Percentiles rank a stretch among this genome's conserved stretches.
Evolutionary conservation across 2,329 filamentous ascomycete genomes (phyloP).

Genomic region (Aspergillus sergii): DNA sequence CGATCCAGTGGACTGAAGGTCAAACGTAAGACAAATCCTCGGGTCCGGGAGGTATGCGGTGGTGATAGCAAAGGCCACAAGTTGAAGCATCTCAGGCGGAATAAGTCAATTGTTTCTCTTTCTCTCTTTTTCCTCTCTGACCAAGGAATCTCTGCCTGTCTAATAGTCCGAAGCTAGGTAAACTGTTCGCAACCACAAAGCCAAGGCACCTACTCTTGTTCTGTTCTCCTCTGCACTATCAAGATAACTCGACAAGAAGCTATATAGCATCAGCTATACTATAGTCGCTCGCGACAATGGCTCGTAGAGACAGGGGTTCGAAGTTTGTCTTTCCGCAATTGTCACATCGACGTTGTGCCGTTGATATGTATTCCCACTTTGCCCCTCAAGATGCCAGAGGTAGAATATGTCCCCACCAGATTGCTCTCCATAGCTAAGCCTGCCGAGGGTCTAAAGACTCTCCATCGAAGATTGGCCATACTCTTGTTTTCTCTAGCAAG

Average conservation of each 20-base stretch:
- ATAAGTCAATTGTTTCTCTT: constrained; percentile 41
- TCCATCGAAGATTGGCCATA: constrained; percentile 13
- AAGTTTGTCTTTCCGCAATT: constrained; percentile 29
- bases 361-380: constrained; percentile 20
- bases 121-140: constrained; percentile 36
- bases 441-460: constrained; percentile 13
- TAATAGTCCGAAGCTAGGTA: constrained; percentile 74
- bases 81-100: constrained; percentile 38
- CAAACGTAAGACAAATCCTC: constrained; percentile 17
- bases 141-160: constrained; percentile 56
- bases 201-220: constrained; percentile 51
- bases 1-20: constrained; percentile 27
- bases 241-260: constrained; percentile 70
- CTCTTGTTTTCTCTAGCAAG: constrained; percentile 16
- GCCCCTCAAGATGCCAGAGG: constrained; percentile 14
- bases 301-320: constrained; percentile 32
- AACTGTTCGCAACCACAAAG: constrained; percentile 49
- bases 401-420: constrained; percentile 11
- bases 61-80: constrained; percentile 26
- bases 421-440: constrained; percentile 13
- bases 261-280: constrained; percentile 60
- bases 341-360: constrained; percentile 23
- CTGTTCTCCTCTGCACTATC: constrained; percentile 64
- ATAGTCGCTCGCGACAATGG: constrained; percentile 44
- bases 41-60: constrained; percentile 25